Conservation (phyloP, 441 rosid genomes). For the Sinapis alba region DNA sequence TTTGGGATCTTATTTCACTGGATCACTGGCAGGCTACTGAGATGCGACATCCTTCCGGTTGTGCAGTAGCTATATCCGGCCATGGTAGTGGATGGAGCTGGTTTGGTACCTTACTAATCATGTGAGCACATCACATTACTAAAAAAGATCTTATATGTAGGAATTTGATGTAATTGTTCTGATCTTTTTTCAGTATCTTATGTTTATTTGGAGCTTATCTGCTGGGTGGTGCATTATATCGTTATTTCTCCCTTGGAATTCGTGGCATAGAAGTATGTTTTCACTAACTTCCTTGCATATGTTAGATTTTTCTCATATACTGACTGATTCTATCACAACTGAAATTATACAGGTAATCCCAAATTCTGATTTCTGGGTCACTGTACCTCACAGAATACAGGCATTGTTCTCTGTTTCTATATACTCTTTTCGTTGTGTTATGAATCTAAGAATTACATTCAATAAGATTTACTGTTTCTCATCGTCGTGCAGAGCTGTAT, state of each 20-base stretch:
- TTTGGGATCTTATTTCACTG: conserved; percentile 21
- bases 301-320: conserved; percentile 2
- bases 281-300: conserved; percentile 11
- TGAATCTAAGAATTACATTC: background rate
- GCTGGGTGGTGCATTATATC: conserved; percentile 69
- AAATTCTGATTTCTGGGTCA: conserved; percentile 78
- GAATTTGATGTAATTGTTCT: conserved; percentile 10
- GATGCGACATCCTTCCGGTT: conserved; percentile 90
- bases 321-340: conserved; percentile 11
- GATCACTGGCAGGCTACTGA: conserved; percentile 62
- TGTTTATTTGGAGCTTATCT: conserved; percentile 84
- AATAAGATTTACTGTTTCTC: background rate
- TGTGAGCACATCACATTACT: conserved; percentile 70
- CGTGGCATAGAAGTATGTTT: conserved; percentile 70
- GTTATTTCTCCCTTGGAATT: conserved; percentile 67
- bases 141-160: too few relatives aligned
- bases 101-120: conserved; percentile 64
- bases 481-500: conserved; percentile 54
- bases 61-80: conserved; percentile 61
- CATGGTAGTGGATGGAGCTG: conserved; percentile 80
- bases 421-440: background rate
- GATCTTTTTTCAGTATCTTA: conserved; percentile 52
- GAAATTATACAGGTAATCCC: conserved; percentile 65
- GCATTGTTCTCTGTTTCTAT: conserved; percentile 41
- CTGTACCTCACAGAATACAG: conserved; percentile 73